These are phyloP conservation scores for Oryza glaberrima DNA, from an alignment of 176 grass and related monocot species.

Conservation along the genomic window DNA sequence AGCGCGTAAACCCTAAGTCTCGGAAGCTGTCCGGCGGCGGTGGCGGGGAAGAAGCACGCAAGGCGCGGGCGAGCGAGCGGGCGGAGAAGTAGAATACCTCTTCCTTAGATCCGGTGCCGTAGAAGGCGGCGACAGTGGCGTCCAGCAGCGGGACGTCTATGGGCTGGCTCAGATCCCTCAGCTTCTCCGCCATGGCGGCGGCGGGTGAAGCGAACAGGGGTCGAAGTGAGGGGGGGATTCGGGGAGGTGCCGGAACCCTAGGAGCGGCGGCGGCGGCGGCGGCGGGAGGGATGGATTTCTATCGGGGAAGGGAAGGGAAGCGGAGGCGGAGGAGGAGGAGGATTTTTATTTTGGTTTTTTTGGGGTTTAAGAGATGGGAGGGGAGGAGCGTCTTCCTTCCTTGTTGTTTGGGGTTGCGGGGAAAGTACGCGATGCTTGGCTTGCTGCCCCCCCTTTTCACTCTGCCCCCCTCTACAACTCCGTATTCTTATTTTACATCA, in stretches of 20 bases:
- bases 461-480: neutral
- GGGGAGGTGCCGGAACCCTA: conserved; percentile 30
- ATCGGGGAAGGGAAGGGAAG: conserved; percentile 1
- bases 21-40: neutral
- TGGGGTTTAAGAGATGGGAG: conserved; percentile 43
- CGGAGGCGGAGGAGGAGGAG: neutral
- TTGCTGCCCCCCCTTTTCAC: neutral
- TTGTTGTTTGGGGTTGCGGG: conserved; percentile 32
- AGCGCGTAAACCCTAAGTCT: conserved; percentile 49
- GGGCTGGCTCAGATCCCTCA: conserved; percentile 98
- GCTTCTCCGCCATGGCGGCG: conserved; percentile 80
- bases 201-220: neutral
- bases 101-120: conserved; percentile 98
- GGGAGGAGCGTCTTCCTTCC: neutral
- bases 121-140: conserved; percentile 96
- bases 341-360: conserved; percentile 37
- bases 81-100: conserved; percentile 58
- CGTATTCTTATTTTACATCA: neutral
- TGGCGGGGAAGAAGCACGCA: neutral
- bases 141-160: conserved; percentile 91
- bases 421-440: conserved; percentile 35
- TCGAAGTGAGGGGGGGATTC: neutral
- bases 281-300: conserved; percentile 17
- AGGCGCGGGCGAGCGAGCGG: neutral
- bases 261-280: neutral